Base-by-base conservation (phyloP, 139 green algal genomes). In the Asterochloris erici region DNA sequence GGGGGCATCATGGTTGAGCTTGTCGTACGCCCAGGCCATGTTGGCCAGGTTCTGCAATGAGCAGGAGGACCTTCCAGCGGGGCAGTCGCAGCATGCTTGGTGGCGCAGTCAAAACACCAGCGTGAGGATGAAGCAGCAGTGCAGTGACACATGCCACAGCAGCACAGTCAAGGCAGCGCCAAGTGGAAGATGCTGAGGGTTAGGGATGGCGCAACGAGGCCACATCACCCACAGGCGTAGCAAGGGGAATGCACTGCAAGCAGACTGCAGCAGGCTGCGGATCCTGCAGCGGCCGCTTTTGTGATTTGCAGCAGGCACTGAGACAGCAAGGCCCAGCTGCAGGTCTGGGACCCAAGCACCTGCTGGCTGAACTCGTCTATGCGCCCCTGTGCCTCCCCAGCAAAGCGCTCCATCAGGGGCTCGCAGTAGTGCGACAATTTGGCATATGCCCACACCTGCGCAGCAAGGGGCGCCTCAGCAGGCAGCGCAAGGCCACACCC, bases 191-290 rank as follows among this genome's bases (percentile, higher is more conserved):
- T 77, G 71, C 71, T 61, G 71, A 77, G n/a, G 26, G 23, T n/a
- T n/a, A 9, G 2, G 17, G 26, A 77, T 77, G n/a, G n/a, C 17
- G 66, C 66, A 71, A 23, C 2, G 21, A 23, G 21, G 19, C 21
- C 66, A 71, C 10, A 26, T 9, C 17, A 71, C 19, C 66, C 16
- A 82, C 73, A 80, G 83, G 81, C 81, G 84, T 78, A 79, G 68
- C 81, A 93, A n/a, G n/a, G n/a, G n/a, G n/a, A 81, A 92, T 91
- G n/a, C 82, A 93, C 6, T 54, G 2, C 38, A 54, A 54, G 38
- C 38, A 2, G 38, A 54, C 6, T 54, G 38, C 4, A 54, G 6
- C 2, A 6, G 38, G 38, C 38, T 54, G 38, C 38, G 38, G 38
- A 54, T 54, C 38, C 38, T 54, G 2, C 38, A 54, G 38, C 38